A percentile compares a stretch with the other conserved stretches of the same genome.
These are phyloP conservation scores for Waltergamsia citrina DNA, from an alignment of 2,329 filamentous ascomycete species.

Conservation along the genomic window DNA sequence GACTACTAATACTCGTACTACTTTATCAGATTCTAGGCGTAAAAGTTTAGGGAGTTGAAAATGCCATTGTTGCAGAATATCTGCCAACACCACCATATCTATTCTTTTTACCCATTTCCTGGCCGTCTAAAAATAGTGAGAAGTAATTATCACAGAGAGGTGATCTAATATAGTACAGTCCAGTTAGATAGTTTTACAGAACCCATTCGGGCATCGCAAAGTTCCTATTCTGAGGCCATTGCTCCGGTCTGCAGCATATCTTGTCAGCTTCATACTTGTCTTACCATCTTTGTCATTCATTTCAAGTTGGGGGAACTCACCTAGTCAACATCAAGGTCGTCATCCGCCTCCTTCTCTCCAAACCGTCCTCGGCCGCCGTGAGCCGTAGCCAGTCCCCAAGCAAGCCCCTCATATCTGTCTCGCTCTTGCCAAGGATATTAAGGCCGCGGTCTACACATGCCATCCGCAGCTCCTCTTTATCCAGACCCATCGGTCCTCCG, in stretches of 20 bases:
- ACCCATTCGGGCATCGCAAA: constrained; percentile 32
- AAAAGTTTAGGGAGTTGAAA: too few species aligned
- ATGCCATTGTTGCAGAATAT: too few species aligned
- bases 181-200: constrained; percentile 13
- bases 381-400: constrained; percentile 39
- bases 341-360: constrained; percentile 26
- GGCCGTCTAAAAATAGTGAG: neutral
- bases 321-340: constrained; percentile 29
- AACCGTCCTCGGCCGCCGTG: constrained; percentile 25
- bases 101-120: neutral
- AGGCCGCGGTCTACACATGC: constrained; percentile 65
- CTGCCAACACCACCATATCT: too few species aligned
- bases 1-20: too few species aligned
- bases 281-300: constrained; percentile 6
- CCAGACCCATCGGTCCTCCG: constrained; percentile 48
- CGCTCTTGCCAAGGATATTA: constrained; percentile 44
- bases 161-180: neutral
- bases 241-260: constrained; percentile 22
- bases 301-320: constrained; percentile 16
- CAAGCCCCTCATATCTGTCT: constrained; percentile 40
- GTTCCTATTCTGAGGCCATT: constrained; percentile 29
- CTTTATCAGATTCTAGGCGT: too few species aligned
- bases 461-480: constrained; percentile 54
- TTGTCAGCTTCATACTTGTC: too few species aligned
- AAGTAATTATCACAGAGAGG: neutral